Percentiles rank a stretch among this genome's conserved stretches.
Evolutionary conservation across 306 rosid species (phyloP).

Genomic region (Medicago arabica): DNA sequence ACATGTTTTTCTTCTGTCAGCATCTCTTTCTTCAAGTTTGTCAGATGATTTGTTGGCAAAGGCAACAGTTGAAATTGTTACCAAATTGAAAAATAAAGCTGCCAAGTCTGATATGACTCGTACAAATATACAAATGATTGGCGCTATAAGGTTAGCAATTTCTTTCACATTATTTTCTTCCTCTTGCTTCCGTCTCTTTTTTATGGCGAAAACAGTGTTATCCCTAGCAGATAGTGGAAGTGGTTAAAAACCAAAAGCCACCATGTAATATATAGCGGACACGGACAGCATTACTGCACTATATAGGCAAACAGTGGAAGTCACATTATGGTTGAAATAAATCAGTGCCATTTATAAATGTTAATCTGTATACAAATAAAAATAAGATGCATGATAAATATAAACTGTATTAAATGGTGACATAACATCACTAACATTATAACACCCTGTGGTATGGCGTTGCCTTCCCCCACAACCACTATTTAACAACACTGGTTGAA

Average conservation of each 20-base stretch:
- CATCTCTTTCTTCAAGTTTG: conserved; percentile 91
- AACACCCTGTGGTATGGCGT: background rate
- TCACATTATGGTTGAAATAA: background rate
- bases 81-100: conserved; percentile 71
- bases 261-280: background rate
- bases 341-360: background rate
- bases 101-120: conserved; percentile 81
- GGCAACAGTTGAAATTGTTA: conserved; percentile 80
- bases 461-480: background rate
- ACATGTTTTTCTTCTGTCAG: conserved; percentile 56
- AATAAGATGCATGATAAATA: background rate
- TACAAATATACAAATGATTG: conserved; percentile 96
- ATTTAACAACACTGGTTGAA: conserved; percentile 3
- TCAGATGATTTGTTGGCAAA: conserved; percentile 90
- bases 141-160: conserved; percentile 85
- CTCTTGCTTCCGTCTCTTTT: conserved; percentile 7
- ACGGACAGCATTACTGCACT: background rate
- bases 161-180: conserved; percentile 1
- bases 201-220: conserved; percentile 2
- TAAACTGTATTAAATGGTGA: background rate
- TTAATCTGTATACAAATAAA: background rate
- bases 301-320: conserved; percentile 9
- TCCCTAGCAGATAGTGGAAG: background rate
- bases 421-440: background rate
- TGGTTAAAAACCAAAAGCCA: background rate